A percentile compares a stretch with the other conserved stretches of the same genome.
These are phyloP conservation scores for Tephrocybe sp. DNA, from an alignment of 768 basidiomycete genomes.

Conservation along the genomic window DNA sequence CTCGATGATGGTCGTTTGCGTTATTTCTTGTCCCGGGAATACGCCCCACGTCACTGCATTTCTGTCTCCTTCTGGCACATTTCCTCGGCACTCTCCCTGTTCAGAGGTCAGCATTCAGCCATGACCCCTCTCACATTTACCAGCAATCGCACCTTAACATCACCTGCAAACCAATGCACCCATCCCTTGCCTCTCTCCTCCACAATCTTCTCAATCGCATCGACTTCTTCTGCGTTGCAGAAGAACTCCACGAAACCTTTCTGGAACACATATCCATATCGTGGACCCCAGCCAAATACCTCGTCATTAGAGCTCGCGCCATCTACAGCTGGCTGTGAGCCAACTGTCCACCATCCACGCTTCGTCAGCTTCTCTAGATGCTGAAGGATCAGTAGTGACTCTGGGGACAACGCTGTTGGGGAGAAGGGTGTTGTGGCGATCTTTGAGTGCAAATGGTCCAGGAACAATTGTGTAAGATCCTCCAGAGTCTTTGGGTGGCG, in stretches of 20 bases:
- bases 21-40: constrained; percentile 94
- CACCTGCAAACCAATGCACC: constrained; percentile 88
- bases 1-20: constrained; percentile 96
- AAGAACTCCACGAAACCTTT: constrained; percentile 99
- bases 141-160: constrained; percentile 56
- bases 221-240: constrained; percentile 59
- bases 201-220: constrained; percentile 58
- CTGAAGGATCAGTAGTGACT: constrained; percentile 79
- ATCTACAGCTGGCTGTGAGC: constrained; percentile 93
- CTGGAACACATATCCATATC: constrained; percentile 93
- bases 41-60: constrained; percentile 99
- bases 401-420: constrained; percentile 72
- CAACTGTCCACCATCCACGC: constrained; percentile 92
- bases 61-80: constrained; percentile 73
- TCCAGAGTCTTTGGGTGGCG: constrained; percentile 61
- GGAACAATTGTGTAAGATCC: constrained; percentile 80
- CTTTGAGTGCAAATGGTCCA: constrained; percentile 73
- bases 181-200: constrained; percentile 53
- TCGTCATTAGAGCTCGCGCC: constrained; percentile 72
- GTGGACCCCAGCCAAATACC: constrained; percentile 91
- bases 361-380: constrained; percentile 76
- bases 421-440: constrained; percentile 88
- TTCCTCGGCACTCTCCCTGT: constrained; percentile 79
- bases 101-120: background rate
- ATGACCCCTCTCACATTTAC: background rate